Evolutionary conservation across 257 asterid genomes (phyloP), one percentile per base, ranked within the genome.

Genomic region (Plantago ovata): DNA sequence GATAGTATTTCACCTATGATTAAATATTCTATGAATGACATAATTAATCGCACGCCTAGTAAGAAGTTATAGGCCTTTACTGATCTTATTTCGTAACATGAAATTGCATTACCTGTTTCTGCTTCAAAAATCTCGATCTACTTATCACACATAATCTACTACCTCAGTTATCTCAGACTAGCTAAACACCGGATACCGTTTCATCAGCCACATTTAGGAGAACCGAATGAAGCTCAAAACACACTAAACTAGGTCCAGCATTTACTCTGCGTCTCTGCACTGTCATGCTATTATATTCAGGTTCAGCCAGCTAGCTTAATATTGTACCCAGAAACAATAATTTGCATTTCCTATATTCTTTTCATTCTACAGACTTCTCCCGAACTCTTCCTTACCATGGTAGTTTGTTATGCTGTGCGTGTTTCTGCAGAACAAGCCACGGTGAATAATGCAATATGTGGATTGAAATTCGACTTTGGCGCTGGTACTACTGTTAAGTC

Each of bases 371-470:
- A 9, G 36, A 49, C n/a, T 13, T 21, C 7, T 19, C 54, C 14
- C 15, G 11, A n/a, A n/a, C 12, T 49, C 10, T 12, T 32, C 9
- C 16, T n/a, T 50, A 33, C 13, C 36, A 50, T 21, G 38, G 38
- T 50, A 50, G 10, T 4, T 0, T 22, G 38, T 22, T 50, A 50
- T 15, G 3, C 6, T 11, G 38, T 22, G 55, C 5, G 55, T 11
- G 14, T 32, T 49, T 19, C 55, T 49, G 55, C 55, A 49, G 24
- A 48, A 48, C 33, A 48, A 19, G 53, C 33, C 23, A 20, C 18
- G 33, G 32, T 49, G 52, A 18, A 48, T 2, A 20, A 5, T 49
- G 55, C 55, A 50, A 33, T 10, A 33, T 22, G 55, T 50, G 55
- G 16, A 21, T 50, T 28, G 38, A 21, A 11, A 10, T 10, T 13